Evolutionary conservation across 805 yeast genomes (phyloP).

Genomic region (Candida gorgasii): DNA sequence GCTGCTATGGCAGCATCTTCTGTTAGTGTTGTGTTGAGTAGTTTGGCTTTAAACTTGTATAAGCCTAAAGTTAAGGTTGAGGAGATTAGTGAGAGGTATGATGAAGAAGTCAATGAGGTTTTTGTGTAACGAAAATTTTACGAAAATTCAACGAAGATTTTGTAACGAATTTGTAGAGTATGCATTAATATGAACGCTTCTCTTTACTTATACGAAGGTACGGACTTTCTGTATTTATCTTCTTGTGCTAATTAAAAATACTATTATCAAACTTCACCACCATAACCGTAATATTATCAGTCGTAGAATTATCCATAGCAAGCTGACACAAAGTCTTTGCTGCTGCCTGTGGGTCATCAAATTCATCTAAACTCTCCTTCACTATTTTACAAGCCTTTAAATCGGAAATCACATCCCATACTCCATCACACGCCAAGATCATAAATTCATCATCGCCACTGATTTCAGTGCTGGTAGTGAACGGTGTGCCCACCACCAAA

Average conservation of each 20-base stretch:
- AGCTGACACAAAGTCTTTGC: constrained; percentile 64
- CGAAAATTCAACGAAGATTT: too few relatives aligned
- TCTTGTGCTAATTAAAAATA: too few relatives aligned
- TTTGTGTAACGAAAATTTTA: too few relatives aligned
- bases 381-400: constrained; percentile 78
- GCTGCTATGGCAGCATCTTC: constrained; percentile 66
- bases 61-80: constrained; percentile 33
- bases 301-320: constrained; percentile 77
- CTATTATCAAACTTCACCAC: constrained; percentile 60
- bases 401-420: constrained; percentile 94
- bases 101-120: constrained; percentile 15
- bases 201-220: too few relatives aligned
- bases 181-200: too few relatives aligned
- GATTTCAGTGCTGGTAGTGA: constrained; percentile 84
- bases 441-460: constrained; percentile 68
- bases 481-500: constrained; percentile 86
- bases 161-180: too few relatives aligned
- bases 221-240: too few relatives aligned
- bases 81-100: constrained; percentile 11
- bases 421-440: constrained; percentile 93
- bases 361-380: constrained; percentile 42
- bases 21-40: constrained; percentile 57
- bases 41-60: constrained; percentile 52
- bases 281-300: constrained; percentile 94
- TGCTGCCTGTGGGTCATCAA: constrained; percentile 58